Evolutionary conservation across 192 early-diverging fungal species (phyloP).

Genomic region (Oehlia diaphana): DNA sequence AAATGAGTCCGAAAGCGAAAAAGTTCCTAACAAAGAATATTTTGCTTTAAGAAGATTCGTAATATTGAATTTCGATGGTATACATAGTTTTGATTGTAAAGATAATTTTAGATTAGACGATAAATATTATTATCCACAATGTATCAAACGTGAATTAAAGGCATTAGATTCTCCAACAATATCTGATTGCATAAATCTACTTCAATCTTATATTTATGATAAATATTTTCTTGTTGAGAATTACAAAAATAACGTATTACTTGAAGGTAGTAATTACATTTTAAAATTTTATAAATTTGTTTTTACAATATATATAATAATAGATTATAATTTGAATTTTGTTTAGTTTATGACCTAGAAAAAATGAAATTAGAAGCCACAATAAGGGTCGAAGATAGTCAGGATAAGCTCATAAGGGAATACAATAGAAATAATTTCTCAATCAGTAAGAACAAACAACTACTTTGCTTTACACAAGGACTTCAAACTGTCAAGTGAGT

Average conservation of each 20-base stretch:
- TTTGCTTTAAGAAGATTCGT: neutral
- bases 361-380: neutral
- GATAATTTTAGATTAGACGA: neutral
- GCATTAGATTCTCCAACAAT: neutral
- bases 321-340: no score
- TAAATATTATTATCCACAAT: no score
- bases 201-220: neutral
- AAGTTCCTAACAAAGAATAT: neutral
- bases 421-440: neutral
- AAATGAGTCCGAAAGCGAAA: neutral
- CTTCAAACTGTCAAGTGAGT: neutral
- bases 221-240: neutral
- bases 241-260: neutral
- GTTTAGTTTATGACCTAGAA: neutral
- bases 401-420: neutral
- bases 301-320: neutral
- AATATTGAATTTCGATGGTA: neutral
- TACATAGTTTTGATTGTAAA: neutral
- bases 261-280: neutral
- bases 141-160: no score
- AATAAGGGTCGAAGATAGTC: neutral
- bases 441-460: neutral
- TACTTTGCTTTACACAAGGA: neutral
- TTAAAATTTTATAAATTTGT: neutral
- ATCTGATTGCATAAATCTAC: neutral